Percentiles rank a stretch among this genome's conserved stretches.
phyloP scores from a whole-genome alignment of 257 asterid genomes.

The Capsicum rhomboideum region DNA sequence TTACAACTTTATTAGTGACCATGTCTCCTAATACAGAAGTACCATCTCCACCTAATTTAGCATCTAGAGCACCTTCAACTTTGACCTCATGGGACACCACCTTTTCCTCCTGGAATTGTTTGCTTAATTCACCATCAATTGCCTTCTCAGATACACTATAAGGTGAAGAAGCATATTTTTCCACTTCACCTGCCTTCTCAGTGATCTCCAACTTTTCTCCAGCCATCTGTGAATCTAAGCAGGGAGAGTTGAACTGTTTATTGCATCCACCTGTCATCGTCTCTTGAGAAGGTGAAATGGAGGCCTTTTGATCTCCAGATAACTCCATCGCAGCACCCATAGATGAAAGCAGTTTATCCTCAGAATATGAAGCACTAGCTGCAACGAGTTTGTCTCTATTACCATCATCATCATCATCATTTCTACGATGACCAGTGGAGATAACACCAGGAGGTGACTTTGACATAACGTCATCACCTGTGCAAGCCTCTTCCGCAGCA shows the following conservation, averaged over 20 bases:
- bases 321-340: constrained; percentile 13
- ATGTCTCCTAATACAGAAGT: constrained; percentile 13
- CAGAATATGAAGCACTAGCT: constrained; percentile 21
- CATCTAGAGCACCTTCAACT: constrained; percentile 10
- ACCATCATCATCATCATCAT: constrained; percentile 18
- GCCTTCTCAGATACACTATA: constrained; percentile 14
- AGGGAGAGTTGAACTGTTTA: constrained; percentile 11
- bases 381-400: constrained; percentile 26
- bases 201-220: constrained; percentile 16
- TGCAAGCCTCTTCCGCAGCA: constrained; percentile 32
- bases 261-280: constrained; percentile 9
- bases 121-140: constrained; percentile 16
- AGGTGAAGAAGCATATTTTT: constrained; percentile 13
- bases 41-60: constrained; percentile 13
- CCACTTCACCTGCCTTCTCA: constrained; percentile 27
- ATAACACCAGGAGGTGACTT: constrained; percentile 29
- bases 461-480: constrained; percentile 39
- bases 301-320: constrained; percentile 19
- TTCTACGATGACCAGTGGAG: constrained; percentile 7
- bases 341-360: constrained; percentile 18
- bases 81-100: constrained; percentile 5
- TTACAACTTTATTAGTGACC: constrained; percentile 1
- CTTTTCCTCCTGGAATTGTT: constrained; percentile 20
- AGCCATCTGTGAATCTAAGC: constrained; percentile 14
- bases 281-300: constrained; percentile 25